These are phyloP conservation scores for Cucurbita moschata DNA, from an alignment of 306 rosid species.

Conservation along the genomic window DNA sequence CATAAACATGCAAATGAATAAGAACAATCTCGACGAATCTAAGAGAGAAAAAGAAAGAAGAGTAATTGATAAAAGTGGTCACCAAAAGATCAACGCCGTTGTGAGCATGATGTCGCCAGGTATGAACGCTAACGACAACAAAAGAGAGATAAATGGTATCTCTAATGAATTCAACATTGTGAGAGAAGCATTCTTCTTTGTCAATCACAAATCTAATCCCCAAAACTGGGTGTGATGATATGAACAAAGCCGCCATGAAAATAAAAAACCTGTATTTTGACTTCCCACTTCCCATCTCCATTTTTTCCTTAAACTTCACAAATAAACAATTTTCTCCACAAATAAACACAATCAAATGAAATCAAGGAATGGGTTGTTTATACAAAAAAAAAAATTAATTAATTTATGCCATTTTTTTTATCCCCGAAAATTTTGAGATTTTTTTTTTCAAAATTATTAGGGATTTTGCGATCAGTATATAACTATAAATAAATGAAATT, in stretches of 20 bases:
- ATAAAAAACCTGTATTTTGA: neutral
- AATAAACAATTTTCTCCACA: neutral
- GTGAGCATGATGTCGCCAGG: neutral
- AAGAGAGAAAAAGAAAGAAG: neutral
- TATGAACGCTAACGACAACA: neutral
- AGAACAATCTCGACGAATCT: rapidly evolving
- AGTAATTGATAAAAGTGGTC: neutral
- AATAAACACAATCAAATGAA: neutral
- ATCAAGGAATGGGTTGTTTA: neutral
- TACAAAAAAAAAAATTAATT: too few species aligned
- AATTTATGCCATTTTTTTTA: too few species aligned
- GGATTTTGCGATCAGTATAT: too few species aligned
- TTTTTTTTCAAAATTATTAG: too few species aligned
- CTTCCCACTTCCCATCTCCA: neutral
- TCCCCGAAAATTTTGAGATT: too few species aligned
- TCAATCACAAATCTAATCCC: neutral
- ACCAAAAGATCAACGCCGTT: neutral
- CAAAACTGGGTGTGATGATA: neutral
- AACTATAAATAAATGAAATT: too few species aligned
- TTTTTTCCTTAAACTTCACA: neutral
- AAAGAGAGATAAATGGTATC: neutral
- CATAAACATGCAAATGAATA: neutral
- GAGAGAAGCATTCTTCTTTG: neutral
- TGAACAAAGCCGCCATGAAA: neutral
- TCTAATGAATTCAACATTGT: neutral